Base-by-base conservation (phyloP, 129 eudicot species). In the Artemisia tridentata region DNA sequence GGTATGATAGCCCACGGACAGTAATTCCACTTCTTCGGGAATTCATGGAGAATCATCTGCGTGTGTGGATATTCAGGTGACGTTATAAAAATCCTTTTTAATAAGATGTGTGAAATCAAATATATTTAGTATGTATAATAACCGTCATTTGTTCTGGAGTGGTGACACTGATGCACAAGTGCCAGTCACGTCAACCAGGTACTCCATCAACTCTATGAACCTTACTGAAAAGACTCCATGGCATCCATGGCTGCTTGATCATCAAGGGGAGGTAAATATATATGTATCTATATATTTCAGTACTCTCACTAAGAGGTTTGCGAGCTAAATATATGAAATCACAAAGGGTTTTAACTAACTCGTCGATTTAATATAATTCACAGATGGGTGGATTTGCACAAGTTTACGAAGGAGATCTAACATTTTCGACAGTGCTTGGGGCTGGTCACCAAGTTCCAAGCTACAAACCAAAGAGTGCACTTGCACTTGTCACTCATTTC, bases 401-500 rank as follows among this genome's bases (percentile, higher is more conserved):
- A 68, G 84, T 80, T 34, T 91, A 87, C 45, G 73, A 80, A 73
- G 88, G 88, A 10, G 84, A 83, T 58, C 6, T 91, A 41, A 91
- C 92, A 66, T 86, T 91, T 34, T 83, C 84, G 3, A 91, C 96
- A 3, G 83, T 86, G 5, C 77, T 84, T 68, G 96, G 88, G 48
- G 92, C 92, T 7, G 97, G 97, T 29, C 97, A 91, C 77, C 90
- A 82, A 74, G 97, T 91, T 27, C 96, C 96, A 16, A 88, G 92
- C 74, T 88, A 73, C 72, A 82, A 86, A 71, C 96, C 97, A 15
- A 80, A 55, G 17, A 80, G 86, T 59, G 92, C 90, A 43, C 85
- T 88, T 55, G 80, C 88, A 20, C 73, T 91, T n/a, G 49, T 88
- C 65, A 57, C 11, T 41, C 86, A 84, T 74, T 91, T 91, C 20